Conservation (phyloP, 148 eudicot genomes). For the Amaranthus palmeri region DNA sequence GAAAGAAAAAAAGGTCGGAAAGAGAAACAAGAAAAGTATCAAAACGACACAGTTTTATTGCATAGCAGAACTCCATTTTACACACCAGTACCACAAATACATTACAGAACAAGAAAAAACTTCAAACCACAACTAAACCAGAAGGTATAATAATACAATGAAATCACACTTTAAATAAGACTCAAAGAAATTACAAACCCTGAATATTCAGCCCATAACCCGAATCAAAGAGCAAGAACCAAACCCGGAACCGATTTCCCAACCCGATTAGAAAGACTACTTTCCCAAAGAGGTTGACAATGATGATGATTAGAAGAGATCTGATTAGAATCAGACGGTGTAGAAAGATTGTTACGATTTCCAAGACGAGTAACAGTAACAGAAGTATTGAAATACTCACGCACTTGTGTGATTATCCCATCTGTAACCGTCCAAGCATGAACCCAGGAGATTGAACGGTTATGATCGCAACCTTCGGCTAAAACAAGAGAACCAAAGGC, state of each 20-base stretch:
- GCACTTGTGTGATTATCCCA: constrained; percentile 68
- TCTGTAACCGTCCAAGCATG: constrained; percentile 74
- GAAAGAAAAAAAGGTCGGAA: not conserved
- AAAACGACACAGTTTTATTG: constrained; percentile 19
- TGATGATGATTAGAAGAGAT: not conserved
- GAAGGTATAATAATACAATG: not conserved
- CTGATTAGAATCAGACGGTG: constrained; percentile 19
- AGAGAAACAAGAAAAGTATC: not conserved
- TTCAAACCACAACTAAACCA: not conserved
- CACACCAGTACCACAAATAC: not conserved
- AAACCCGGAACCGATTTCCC: constrained; percentile 78
- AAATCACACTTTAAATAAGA: not conserved
- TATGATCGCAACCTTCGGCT: constrained; percentile 57
- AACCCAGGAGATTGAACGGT: constrained; percentile 55
- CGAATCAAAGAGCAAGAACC: constrained; percentile 44
- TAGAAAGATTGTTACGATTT: not conserved
- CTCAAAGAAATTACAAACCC: not conserved
- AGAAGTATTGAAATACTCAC: constrained; percentile 68
- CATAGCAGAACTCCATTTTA: not conserved
- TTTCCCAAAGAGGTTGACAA: constrained; percentile 58
- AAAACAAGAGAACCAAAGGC: constrained; percentile 46
- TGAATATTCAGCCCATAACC: not conserved
- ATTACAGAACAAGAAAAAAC: not conserved
- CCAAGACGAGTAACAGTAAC: constrained; percentile 65
- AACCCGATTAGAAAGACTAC: constrained; percentile 41